Percentiles rank a stretch among this genome's conserved stretches.
Conservation (phyloP, 2,329 filamentous ascomycete species). For the Simplicillium sp. region DNA sequence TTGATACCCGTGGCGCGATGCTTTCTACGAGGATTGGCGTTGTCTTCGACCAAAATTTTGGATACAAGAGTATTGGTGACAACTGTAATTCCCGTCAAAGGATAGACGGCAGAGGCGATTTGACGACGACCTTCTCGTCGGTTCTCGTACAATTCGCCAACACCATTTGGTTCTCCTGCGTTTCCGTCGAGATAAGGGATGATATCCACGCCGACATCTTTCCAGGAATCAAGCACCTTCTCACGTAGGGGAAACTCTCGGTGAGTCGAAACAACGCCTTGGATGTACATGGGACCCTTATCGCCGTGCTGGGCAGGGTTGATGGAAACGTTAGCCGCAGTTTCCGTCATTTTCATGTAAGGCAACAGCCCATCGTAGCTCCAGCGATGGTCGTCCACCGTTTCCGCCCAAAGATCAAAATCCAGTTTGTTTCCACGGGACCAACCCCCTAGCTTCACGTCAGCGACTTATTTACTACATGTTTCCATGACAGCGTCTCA, state of each 20-base stretch:
- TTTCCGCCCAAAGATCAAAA: conserved; percentile 31
- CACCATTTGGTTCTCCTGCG: conserved; percentile 16
- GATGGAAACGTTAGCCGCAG: conserved; percentile 11
- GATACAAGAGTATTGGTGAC: conserved; percentile 14
- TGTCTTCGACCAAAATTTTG: conserved; percentile 10
- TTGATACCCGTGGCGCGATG: conserved; percentile 12
- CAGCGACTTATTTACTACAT: background rate
- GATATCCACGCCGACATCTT: conserved; percentile 22
- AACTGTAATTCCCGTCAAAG: conserved; percentile 13
- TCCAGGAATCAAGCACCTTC: conserved; percentile 24
- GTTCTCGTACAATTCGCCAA: conserved; percentile 18
- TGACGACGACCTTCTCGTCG: conserved; percentile 11
- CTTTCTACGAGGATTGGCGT: background rate
- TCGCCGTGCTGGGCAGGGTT: conserved; percentile 23
- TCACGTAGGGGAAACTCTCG: conserved; percentile 27
- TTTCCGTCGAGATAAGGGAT: conserved; percentile 14
- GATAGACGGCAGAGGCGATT: conserved; percentile 12
- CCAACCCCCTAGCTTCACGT: conserved; percentile 20
- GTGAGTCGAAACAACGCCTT: conserved; percentile 16
- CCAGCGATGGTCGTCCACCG: conserved; percentile 27
- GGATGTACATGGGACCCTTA: conserved; percentile 23
- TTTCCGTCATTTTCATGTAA: conserved; percentile 29
- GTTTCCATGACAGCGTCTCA: conserved; percentile 1
- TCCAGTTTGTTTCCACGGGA: conserved; percentile 31
- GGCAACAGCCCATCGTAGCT: conserved; percentile 31